These are phyloP conservation scores for Plasmodium cynomolgi DNA, from an alignment of 169 alveolate genomes.

Conservation along the genomic window DNA sequence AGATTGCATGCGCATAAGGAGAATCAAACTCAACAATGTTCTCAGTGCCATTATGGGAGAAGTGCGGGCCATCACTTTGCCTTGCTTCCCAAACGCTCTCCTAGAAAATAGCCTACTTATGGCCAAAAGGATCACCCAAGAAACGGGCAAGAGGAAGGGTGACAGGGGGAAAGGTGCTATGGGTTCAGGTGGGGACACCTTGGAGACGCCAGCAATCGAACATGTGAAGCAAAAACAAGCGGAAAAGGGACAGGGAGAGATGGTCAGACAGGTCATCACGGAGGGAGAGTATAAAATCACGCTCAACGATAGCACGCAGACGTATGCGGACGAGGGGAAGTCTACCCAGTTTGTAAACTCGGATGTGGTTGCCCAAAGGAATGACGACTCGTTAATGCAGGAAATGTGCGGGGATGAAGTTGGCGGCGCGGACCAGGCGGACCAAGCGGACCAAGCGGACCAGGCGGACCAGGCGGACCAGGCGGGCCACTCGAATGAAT, in stretches of 20 bases:
- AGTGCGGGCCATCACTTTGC: slow-evolving; percentile 74
- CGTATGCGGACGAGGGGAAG: slow-evolving; percentile 49
- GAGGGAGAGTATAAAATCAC: slow-evolving; percentile 13
- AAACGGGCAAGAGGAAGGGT: slow-evolving; percentile 20
- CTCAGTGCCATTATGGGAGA: slow-evolving; percentile 28
- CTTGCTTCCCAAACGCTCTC: slow-evolving; percentile 72
- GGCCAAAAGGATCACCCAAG: slow-evolving; percentile 38
- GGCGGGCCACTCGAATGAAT: not conserved
- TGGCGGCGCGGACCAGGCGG: not conserved
- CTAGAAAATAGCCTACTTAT: slow-evolving; percentile 61
- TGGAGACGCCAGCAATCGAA: not conserved
- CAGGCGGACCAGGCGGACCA: not conserved
- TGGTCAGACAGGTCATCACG: not conserved
- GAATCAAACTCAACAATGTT: slow-evolving; percentile 70
- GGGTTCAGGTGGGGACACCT: not conserved
- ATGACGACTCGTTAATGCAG: slow-evolving; percentile 20
- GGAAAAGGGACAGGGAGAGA: not conserved
- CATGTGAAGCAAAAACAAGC: not conserved
- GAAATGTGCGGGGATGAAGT: slow-evolving; percentile 19
- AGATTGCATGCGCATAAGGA: slow-evolving; percentile 61
- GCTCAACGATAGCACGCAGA: not conserved
- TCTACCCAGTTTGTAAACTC: slow-evolving; percentile 47
- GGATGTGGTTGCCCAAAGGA: slow-evolving; percentile 12
- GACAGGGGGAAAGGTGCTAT: not conserved
- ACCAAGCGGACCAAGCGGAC: not conserved